Evolutionary conservation across 805 yeast genomes (phyloP).

Genomic region (Metschnikowia similis): DNA sequence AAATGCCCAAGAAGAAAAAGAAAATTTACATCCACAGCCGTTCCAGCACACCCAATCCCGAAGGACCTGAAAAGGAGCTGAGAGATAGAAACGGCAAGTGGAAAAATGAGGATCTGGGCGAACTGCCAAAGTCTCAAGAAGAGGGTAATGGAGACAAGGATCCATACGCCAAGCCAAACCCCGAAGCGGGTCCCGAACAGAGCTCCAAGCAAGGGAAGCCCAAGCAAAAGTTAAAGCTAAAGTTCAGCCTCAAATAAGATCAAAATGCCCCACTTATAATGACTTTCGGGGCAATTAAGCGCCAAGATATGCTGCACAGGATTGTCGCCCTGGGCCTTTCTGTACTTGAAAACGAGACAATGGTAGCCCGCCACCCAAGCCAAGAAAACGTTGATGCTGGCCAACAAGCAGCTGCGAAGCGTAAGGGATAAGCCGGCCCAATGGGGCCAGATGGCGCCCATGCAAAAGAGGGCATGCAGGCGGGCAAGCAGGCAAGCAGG

Average conservation of each 20-base stretch:
- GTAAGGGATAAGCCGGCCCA: too few species aligned
- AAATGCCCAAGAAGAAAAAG: conserved; percentile 21
- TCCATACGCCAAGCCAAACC: not conserved
- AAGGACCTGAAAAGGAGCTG: not conserved
- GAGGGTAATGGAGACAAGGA: not conserved
- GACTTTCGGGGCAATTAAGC: too few species aligned
- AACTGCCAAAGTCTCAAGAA: not conserved
- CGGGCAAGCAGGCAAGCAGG: too few species aligned
- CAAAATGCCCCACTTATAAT: too few species aligned
- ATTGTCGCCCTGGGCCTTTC: too few species aligned
- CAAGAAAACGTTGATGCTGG: too few species aligned
- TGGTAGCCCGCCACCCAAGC: too few species aligned
- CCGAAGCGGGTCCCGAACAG: not conserved
- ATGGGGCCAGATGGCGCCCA: too few species aligned
- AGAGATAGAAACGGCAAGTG: not conserved
- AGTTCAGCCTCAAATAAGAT: conserved; percentile 7
- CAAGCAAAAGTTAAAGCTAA: conserved; percentile 12
- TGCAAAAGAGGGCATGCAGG: too few species aligned
- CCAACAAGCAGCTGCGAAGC: too few species aligned
- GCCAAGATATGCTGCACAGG: too few species aligned
- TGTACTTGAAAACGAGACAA: too few species aligned
- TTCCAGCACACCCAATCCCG: conserved; percentile 9
- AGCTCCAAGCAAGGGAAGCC: conserved; percentile 1
- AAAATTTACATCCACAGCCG: conserved; percentile 27
- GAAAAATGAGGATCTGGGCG: not conserved